These are phyloP conservation scores for Pythium coloratum DNA, from an alignment of 352 stramenopile genomes.

Conservation along the genomic window DNA sequence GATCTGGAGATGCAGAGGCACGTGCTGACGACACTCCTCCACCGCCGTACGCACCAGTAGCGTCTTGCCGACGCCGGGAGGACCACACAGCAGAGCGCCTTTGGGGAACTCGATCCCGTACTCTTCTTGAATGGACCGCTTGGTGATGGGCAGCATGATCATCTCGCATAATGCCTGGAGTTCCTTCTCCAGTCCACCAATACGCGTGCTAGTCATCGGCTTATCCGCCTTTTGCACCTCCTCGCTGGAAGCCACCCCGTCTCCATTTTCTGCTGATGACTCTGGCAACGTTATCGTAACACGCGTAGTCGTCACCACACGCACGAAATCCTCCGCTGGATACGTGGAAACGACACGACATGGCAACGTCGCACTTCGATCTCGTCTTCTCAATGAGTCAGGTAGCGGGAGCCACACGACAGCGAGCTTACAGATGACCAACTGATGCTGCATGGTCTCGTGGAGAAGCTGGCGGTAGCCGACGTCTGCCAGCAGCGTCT, in stretches of 20 bases:
- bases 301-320: slow-evolving; percentile 45
- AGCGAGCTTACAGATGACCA: slow-evolving; percentile 41
- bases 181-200: slow-evolving; percentile 74
- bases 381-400: neutral
- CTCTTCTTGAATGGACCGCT: slow-evolving; percentile 31
- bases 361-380: slow-evolving; percentile 11
- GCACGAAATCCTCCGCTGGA: slow-evolving; percentile 22
- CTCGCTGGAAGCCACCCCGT: neutral
- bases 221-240: neutral
- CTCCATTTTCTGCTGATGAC: neutral
- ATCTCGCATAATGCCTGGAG: slow-evolving; percentile 60
- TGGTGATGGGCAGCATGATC: slow-evolving; percentile 59
- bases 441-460: slow-evolving; percentile 55
- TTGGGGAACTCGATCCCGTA: slow-evolving; percentile 66
- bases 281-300: slow-evolving; percentile 50
- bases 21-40: slow-evolving; percentile 46
- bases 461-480: slow-evolving; percentile 51
- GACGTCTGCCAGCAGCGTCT: slow-evolving; percentile 38
- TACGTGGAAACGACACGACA: slow-evolving; percentile 26
- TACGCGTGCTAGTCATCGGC: neutral
- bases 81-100: slow-evolving; percentile 68
- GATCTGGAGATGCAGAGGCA: slow-evolving; percentile 55
- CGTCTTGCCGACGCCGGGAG: slow-evolving; percentile 81
- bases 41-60: slow-evolving; percentile 73
- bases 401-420: slow-evolving; percentile 42